Conservation (phyloP, 805 yeast species). For the Spathaspora girioi region DNA sequence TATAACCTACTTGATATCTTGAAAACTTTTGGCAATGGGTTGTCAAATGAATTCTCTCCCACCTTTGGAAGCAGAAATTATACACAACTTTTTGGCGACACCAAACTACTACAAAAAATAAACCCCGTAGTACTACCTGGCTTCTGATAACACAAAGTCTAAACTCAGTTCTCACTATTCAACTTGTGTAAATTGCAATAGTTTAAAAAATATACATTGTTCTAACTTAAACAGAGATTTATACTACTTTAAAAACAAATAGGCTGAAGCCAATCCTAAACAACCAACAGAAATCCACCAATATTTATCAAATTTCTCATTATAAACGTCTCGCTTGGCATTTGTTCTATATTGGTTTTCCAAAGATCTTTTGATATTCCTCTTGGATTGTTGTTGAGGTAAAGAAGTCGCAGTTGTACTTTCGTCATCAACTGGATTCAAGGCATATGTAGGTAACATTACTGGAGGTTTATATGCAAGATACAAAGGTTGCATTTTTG, state of each 20-base stretch:
- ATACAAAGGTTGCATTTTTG: conserved; percentile 81
- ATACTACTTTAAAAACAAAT: conserved; percentile 23
- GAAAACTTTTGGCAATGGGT: too few relatives aligned
- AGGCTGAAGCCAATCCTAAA: conserved; percentile 38
- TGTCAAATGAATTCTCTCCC: too few relatives aligned
- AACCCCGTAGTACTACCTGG: too few relatives aligned
- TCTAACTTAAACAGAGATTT: too few relatives aligned
- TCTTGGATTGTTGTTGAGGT: conserved; percentile 16
- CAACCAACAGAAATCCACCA: conserved; percentile 56
- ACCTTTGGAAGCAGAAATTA: too few relatives aligned
- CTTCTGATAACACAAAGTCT: too few relatives aligned
- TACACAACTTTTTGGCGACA: too few relatives aligned
- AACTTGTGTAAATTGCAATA: too few relatives aligned
- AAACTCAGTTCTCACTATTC: too few relatives aligned
- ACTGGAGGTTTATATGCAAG: conserved; percentile 90
- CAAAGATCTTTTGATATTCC: conserved; percentile 63
- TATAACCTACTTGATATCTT: too few relatives aligned
- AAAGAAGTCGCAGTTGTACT: conserved; percentile 31
- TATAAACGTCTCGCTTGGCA: conserved; percentile 50
- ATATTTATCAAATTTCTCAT: conserved; percentile 38
- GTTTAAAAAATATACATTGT: not conserved
- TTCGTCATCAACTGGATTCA: conserved; percentile 72
- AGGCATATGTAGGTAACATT: conserved; percentile 90
- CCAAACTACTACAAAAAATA: too few relatives aligned
- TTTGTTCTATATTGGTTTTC: conserved; percentile 79